Evolutionary conservation across 202 grass and related monocot genomes (phyloP), one percentile per base, ranked within the genome.

Genomic region (Eragrostis tef): DNA sequence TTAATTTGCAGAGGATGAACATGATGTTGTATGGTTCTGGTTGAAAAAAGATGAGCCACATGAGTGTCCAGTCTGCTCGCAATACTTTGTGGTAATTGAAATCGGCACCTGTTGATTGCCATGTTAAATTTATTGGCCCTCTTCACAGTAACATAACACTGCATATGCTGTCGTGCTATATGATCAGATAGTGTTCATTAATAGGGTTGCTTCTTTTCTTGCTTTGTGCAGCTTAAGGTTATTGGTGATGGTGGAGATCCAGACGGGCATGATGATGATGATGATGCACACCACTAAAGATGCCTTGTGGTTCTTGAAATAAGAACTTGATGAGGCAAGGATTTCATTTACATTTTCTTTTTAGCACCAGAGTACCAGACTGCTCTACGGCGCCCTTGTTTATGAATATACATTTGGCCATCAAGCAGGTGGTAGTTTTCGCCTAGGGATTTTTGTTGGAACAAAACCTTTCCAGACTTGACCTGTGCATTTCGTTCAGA

Each of bases 21-120:
- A 99, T 83, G 96, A 95, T 79, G 87, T 99, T 31, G 75, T 95
- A 54, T 99, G 96, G 96, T 99, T 99, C 72, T 99, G 96, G 96
- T 87, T 99, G 89, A 88, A 99, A 84, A 99, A 95, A 77, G 96
- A 91, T 65, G 92, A 99, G 42, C 92, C 93, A 7, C 96, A 99
- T 85, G 92, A 93, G 74, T 99, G 96, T 70, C 92, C 90, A 51
- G 83, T 99, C 44, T 99, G 96, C 87, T 95, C 93, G 9, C 96
- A 99, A 67, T 95, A 95, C 73, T 99, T 95, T 87, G 80, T 67
- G 92, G 92, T 99, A 98, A 93, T 80, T 91, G 57, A 73, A 75
- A n/a, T 53, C 17, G 0, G 50, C 10, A 58, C 13, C n/a, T 12
- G 2, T 25, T 86, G 52, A 61, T 67, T 66, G 7, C 6, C 42